Evolutionary conservation across 2,329 filamentous ascomycete species (phyloP).

Genomic region (Neofusicoccum umdonicola): DNA sequence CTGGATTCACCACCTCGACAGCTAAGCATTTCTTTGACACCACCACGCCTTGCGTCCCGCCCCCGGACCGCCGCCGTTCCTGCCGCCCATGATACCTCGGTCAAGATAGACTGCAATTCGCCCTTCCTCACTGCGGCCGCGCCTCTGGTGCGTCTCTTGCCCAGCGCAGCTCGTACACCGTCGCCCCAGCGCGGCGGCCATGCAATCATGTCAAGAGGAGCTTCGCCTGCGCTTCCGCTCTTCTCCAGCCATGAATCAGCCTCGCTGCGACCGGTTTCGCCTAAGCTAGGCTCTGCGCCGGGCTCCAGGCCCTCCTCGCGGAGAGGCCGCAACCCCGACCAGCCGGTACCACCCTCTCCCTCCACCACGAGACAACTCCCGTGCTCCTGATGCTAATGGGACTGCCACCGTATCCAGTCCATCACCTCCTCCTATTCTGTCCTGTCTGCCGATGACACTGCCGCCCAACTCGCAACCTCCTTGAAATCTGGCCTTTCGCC

Average conservation of each 20-base stretch:
- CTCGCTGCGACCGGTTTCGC: conserved; percentile 29
- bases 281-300: conserved; percentile 18
- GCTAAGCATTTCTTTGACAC: conserved; percentile 1
- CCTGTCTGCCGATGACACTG: conserved; percentile 76
- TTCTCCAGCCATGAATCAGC: conserved; percentile 47
- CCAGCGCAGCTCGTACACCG: neutral
- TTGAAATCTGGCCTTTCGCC: conserved; percentile 76
- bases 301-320: conserved; percentile 27
- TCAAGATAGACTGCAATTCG: conserved; percentile 12
- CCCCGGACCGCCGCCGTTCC: neutral
- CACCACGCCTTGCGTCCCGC: neutral
- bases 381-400: neutral
- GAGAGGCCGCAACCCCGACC: conserved; percentile 24
- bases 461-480: conserved; percentile 76
- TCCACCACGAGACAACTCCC: conserved; percentile 25
- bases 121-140: neutral
- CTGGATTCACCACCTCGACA: conserved; percentile 63
- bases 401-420: conserved; percentile 28
- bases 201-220: conserved; percentile 63
- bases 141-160: neutral
- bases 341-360: conserved; percentile 21
- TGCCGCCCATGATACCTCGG: conserved; percentile 5
- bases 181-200: conserved; percentile 26
- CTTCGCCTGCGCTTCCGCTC: conserved; percentile 58
- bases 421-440: conserved; percentile 56